phyloP scores from a whole-genome alignment of 108 stramenopile species.

The Cylindrotheca fusiformis region DNA sequence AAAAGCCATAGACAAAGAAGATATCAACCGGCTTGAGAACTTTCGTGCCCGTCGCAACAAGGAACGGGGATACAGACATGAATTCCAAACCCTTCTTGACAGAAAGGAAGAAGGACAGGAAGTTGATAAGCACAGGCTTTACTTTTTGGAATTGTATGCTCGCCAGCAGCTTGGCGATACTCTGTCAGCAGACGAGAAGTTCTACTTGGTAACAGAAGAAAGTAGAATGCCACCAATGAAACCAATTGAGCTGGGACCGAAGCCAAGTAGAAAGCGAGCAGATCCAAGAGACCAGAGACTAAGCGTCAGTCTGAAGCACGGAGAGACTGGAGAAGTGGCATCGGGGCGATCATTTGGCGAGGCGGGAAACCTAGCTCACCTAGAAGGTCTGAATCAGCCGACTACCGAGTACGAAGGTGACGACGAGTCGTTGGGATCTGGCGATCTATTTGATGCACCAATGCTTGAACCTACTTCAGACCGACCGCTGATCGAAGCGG shows the following conservation, averaged over 20 bases:
- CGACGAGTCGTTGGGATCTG: constrained; percentile 4
- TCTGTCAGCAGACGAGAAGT: neutral
- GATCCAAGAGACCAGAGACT: too few species aligned
- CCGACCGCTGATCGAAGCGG: constrained; percentile 10
- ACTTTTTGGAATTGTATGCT: neutral
- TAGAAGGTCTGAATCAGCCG: constrained; percentile 6
- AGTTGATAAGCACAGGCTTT: neutral
- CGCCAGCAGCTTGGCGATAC: neutral
- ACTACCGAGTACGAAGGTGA: neutral
- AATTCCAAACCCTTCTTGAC: neutral
- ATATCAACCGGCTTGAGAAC: neutral
- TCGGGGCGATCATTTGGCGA: too few species aligned
- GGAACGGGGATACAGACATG: neutral
- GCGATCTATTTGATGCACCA: constrained; percentile 10
- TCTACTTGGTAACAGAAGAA: neutral
- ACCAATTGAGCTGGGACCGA: neutral
- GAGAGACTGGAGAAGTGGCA: too few species aligned
- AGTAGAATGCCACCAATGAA: too few species aligned
- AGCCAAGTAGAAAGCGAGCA: neutral
- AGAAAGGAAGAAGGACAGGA: neutral
- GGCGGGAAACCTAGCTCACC: too few species aligned
- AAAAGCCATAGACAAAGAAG: neutral
- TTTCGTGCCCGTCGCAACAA: neutral
- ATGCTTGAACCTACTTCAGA: neutral
- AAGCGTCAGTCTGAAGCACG: too few species aligned